phyloP scores from a whole-genome alignment of 2,329 filamentous ascomycete species.

The Calonectria multiphialidica region DNA sequence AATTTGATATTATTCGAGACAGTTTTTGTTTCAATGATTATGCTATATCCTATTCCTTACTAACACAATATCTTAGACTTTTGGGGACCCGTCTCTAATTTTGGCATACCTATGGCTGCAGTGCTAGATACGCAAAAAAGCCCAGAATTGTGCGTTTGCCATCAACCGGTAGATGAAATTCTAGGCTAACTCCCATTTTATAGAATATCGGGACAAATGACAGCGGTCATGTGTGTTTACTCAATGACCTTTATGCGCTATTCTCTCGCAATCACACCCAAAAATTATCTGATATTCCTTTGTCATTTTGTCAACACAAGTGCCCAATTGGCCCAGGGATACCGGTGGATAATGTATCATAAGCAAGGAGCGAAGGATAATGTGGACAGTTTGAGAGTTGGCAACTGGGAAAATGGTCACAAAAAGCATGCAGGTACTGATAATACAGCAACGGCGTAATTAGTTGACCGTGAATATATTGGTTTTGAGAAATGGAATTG shows the following conservation, averaged over 20 bases:
- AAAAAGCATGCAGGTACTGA: not conserved
- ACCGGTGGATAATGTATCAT: constrained; percentile 75
- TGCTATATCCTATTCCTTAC: not conserved
- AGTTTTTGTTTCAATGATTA: too few species aligned
- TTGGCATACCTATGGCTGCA: constrained; percentile 86
- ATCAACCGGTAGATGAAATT: not conserved
- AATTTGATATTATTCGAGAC: too few species aligned
- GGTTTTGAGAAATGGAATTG: too few species aligned
- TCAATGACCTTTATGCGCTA: constrained; percentile 81
- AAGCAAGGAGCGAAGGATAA: constrained; percentile 70
- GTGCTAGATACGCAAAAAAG: constrained; percentile 88
- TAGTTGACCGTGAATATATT: not conserved
- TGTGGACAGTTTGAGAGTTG: not conserved
- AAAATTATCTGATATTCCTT: constrained; percentile 77
- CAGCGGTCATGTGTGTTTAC: constrained; percentile 74
- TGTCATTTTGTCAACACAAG: constrained; percentile 79
- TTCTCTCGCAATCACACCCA: constrained; percentile 73
- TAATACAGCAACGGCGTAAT: not conserved
- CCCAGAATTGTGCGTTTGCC: constrained; percentile 75
- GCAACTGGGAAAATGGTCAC: not conserved
- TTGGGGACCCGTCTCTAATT: constrained; percentile 90
- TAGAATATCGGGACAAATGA: constrained; percentile 80
- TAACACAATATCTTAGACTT: constrained; percentile 70
- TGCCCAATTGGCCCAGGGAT: constrained; percentile 76
- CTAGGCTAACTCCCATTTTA: constrained; percentile 25